Conservation (phyloP, 306 rosid species). For the Vachellia collinsii region DNA sequence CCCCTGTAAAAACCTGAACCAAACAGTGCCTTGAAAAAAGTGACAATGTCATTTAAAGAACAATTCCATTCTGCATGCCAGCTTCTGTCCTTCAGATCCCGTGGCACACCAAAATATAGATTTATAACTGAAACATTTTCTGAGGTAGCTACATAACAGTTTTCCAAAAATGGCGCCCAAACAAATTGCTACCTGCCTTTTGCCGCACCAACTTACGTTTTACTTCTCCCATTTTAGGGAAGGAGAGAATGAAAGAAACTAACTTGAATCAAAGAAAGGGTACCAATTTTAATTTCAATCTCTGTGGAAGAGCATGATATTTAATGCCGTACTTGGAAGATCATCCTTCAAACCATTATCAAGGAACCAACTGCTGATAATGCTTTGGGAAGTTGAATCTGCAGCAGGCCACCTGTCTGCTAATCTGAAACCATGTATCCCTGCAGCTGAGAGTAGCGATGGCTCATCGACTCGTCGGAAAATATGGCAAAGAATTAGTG, state of each 20-base stretch:
- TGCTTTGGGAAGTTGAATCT: conserved; percentile 41
- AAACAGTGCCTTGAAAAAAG: no score
- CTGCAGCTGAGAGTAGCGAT: conserved; percentile 71
- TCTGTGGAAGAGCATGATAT: conserved; percentile 64
- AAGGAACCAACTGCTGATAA: conserved; percentile 66
- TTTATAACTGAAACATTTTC: background rate
- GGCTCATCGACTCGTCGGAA: conserved; percentile 80
- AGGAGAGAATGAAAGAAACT: conserved; percentile 34
- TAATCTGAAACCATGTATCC: conserved; percentile 62
- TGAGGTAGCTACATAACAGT: background rate
- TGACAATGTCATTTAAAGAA: background rate
- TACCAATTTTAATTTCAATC: conserved; percentile 38
- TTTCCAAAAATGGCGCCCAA: conserved; percentile 13
- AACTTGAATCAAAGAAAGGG: conserved; percentile 22
- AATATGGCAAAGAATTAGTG: conserved; percentile 76
- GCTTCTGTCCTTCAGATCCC: background rate
- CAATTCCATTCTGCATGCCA: background rate
- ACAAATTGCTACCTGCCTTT: conserved; percentile 3
- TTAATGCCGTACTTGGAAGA: conserved; percentile 62
- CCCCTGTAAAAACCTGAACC: no score
- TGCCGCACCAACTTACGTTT: conserved; percentile 29
- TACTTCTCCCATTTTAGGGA: conserved; percentile 27
- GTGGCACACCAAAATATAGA: background rate
- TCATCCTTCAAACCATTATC: conserved; percentile 45
- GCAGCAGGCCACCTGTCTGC: conserved; percentile 68